These are phyloP conservation scores for Angophora floribunda DNA, from an alignment of 345 rosid species.

Conservation along the genomic window DNA sequence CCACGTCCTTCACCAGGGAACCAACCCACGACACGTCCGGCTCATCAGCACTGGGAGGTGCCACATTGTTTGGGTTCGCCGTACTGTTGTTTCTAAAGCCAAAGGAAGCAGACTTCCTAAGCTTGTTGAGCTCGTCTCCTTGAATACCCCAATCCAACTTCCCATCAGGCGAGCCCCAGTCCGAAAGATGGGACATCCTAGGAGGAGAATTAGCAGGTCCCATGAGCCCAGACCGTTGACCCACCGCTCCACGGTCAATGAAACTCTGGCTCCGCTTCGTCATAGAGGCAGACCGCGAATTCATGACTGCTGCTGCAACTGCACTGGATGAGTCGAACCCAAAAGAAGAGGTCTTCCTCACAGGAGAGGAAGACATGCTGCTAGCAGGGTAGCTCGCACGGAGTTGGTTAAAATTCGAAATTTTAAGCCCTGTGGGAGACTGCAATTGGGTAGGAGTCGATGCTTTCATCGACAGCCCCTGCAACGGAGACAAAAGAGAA, in stretches of 20 bases:
- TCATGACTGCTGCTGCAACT: slow-evolving; percentile 86
- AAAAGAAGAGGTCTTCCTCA: slow-evolving; percentile 36
- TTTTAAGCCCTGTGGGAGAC: slow-evolving; percentile 53
- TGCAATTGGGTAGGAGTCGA: slow-evolving; percentile 30
- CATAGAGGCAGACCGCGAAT: slow-evolving; percentile 79
- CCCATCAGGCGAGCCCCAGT: slow-evolving; percentile 82
- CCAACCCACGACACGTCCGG: slow-evolving; percentile 97
- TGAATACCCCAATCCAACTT: slow-evolving; percentile 86
- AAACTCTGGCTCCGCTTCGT: slow-evolving; percentile 87
- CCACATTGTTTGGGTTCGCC: slow-evolving; percentile 3
- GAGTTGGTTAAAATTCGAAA: slow-evolving; percentile 56
- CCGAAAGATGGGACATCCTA: slow-evolving; percentile 48
- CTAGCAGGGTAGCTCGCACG: slow-evolving; percentile 48
- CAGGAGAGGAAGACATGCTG: slow-evolving; percentile 39
- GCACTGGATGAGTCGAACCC: slow-evolving; percentile 83
- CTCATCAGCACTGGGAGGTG: slow-evolving; percentile 25
- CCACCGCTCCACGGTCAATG: slow-evolving; percentile 46
- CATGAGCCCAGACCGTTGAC: neutral
- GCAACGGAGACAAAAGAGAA: slow-evolving; percentile 42
- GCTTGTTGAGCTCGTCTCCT: slow-evolving; percentile 78
- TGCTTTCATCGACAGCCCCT: slow-evolving; percentile 27
- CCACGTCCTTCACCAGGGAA: slow-evolving; percentile 67
- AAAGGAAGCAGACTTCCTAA: slow-evolving; percentile 79
- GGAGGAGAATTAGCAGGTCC: slow-evolving; percentile 33
- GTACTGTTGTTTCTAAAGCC: slow-evolving; percentile 44